These are phyloP conservation scores for Prunus kanzakura DNA, from an alignment of 306 rosid species.

Conservation along the genomic window DNA sequence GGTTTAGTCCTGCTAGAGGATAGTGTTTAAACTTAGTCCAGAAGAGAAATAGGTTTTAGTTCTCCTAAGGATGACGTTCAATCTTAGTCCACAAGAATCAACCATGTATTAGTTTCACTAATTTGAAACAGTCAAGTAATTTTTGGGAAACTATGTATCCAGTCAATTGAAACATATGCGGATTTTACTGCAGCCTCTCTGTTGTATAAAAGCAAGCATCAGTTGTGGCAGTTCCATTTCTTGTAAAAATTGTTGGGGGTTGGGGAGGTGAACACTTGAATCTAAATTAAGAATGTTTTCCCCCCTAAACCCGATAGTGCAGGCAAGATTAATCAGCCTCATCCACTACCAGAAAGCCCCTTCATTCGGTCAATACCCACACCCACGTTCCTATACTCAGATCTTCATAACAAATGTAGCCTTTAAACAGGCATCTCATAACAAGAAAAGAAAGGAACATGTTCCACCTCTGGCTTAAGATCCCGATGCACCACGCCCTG, in stretches of 20 bases:
- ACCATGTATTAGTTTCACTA: neutral
- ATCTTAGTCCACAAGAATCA: neutral
- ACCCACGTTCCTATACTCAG: neutral
- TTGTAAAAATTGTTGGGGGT: neutral
- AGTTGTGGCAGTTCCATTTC: neutral
- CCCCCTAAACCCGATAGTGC: neutral
- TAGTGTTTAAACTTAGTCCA: neutral
- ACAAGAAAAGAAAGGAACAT: slow-evolving; percentile 16
- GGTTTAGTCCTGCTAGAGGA: neutral
- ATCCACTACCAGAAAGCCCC: neutral
- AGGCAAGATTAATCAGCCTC: neutral
- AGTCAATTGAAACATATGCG: neutral
- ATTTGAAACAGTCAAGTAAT: neutral
- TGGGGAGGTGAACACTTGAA: neutral
- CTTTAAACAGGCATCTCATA: neutral
- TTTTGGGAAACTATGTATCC: neutral
- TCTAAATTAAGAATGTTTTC: neutral
- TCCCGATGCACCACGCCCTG: slow-evolving; percentile 99
- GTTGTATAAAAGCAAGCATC: neutral
- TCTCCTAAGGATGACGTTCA: neutral
- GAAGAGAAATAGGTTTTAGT: neutral
- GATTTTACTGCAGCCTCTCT: neutral
- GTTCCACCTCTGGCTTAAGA: slow-evolving; percentile 94
- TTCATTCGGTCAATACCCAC: neutral
- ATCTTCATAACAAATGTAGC: neutral